Evolutionary conservation across 2,329 filamentous ascomycete genomes (phyloP).

Genomic region (Huntiella decipiens): DNA sequence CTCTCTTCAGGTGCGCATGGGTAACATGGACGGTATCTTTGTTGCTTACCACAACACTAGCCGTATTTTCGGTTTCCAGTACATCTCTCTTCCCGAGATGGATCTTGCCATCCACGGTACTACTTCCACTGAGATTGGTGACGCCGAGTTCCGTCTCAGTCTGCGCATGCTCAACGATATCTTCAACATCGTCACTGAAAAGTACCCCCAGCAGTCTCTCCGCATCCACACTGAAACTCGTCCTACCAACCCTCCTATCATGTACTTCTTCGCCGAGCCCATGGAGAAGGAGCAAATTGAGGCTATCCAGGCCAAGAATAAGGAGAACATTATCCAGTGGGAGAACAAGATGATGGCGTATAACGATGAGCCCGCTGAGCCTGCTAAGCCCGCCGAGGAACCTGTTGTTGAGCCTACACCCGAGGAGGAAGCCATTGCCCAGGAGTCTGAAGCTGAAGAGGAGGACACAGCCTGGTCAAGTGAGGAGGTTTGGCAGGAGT

Average conservation of each 20-base stretch:
- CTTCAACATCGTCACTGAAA: constrained; percentile 52
- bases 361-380: constrained; percentile 15
- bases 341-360: constrained; percentile 43
- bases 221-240: constrained; percentile 71
- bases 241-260: constrained; percentile 37
- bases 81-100: constrained; percentile 72
- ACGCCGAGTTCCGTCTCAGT: constrained; percentile 72
- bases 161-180: constrained; percentile 61
- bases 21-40: constrained; percentile 96
- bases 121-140: constrained; percentile 43
- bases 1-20: constrained; percentile 88
- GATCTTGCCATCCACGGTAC: constrained; percentile 78
- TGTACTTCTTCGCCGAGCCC: constrained; percentile 83
- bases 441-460: constrained; percentile 13
- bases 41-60: constrained; percentile 90
- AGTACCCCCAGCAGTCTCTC: constrained; percentile 58
- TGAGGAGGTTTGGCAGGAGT: constrained; percentile 31
- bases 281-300: constrained; percentile 55
- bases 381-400: constrained; percentile 10
- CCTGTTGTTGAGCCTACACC: constrained; percentile 11
- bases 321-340: constrained; percentile 46
- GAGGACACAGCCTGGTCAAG: constrained; percentile 13
- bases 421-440: constrained; percentile 10
- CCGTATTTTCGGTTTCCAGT: constrained; percentile 95
- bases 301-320: constrained; percentile 49